phyloP scores from a whole-genome alignment of 2,329 filamentous ascomycete species.

The Alternaria gaisen region DNA sequence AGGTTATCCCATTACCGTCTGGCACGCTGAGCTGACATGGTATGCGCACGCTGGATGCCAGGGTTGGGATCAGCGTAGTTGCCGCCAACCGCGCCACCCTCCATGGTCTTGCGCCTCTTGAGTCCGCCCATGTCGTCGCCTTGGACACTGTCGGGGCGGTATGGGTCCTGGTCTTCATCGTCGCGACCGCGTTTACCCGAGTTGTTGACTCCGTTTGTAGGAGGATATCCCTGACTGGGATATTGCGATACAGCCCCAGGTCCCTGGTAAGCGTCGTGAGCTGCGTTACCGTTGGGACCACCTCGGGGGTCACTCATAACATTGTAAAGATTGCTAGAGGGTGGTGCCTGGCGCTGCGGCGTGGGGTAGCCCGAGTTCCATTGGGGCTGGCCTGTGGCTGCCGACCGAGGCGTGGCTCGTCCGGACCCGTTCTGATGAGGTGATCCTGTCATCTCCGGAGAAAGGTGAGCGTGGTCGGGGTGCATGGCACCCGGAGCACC shows the following conservation, averaged over 20 bases:
- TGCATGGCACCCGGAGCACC: conserved; percentile 71
- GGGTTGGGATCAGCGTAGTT: conserved; percentile 45
- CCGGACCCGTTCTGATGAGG: conserved; percentile 84
- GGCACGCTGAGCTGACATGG: conserved; percentile 40
- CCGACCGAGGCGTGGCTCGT: conserved; percentile 84
- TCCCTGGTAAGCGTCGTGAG: conserved; percentile 75
- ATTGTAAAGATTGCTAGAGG: conserved; percentile 85
- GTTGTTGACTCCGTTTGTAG: conserved; percentile 68
- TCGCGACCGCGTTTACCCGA: conserved; percentile 70
- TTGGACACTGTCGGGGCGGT: conserved; percentile 66
- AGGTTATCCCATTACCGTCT: conserved; percentile 36
- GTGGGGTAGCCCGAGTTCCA: conserved; percentile 80
- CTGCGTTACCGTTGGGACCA: conserved; percentile 69
- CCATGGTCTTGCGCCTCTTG: conserved; percentile 82
- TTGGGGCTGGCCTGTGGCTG: conserved; percentile 74
- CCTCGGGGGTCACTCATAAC: conserved; percentile 84
- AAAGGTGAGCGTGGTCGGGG: conserved; percentile 78
- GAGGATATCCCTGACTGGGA: conserved; percentile 65
- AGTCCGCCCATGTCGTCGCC: conserved; percentile 69
- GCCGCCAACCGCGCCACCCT: conserved; percentile 53
- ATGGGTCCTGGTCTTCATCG: conserved; percentile 71
- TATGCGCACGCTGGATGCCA: conserved; percentile 45
- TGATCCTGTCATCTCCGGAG: conserved; percentile 83
- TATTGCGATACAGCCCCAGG: conserved; percentile 68
- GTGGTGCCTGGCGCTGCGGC: conserved; percentile 73